A percentile compares a stretch with the other conserved stretches of the same genome.
Conservation (phyloP, 495 filamentous ascomycete species). For the Aspergillus sclerotiicarbonarius region DNA sequence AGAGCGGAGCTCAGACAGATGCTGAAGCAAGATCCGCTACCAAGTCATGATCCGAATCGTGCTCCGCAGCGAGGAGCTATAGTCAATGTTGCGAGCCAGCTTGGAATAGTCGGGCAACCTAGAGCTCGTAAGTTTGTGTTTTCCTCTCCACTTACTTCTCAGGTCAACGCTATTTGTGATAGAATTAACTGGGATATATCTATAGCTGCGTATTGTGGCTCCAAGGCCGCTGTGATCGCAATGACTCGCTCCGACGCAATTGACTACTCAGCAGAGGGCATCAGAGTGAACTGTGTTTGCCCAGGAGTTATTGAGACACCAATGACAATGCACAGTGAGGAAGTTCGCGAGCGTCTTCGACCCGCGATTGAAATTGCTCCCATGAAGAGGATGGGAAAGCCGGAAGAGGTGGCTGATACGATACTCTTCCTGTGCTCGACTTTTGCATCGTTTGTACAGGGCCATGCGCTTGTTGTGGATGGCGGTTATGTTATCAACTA, state of each 20-base stretch:
- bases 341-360: slow-evolving; percentile 30
- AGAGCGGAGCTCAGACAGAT: slow-evolving; percentile 47
- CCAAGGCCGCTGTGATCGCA: slow-evolving; percentile 46
- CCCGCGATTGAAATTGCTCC: slow-evolving; percentile 47
- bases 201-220: slow-evolving; percentile 45
- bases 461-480: slow-evolving; percentile 52
- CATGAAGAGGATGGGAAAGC: slow-evolving; percentile 50
- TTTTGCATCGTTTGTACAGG: slow-evolving; percentile 51
- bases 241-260: slow-evolving; percentile 51
- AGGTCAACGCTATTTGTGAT: neutral
- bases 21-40: slow-evolving; percentile 46
- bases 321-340: slow-evolving; percentile 39
- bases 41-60: slow-evolving; percentile 36
- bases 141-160: neutral
- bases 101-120: slow-evolving; percentile 51
- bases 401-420: slow-evolving; percentile 50
- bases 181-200: slow-evolving; percentile 6
- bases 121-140: slow-evolving; percentile 40
- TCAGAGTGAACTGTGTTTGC: slow-evolving; percentile 54
- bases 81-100: slow-evolving; percentile 55
- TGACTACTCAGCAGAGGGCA: slow-evolving; percentile 47
- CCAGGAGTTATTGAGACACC: slow-evolving; percentile 53
- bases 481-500: slow-evolving; percentile 50
- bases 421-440: slow-evolving; percentile 48
- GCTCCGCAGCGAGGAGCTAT: slow-evolving; percentile 39